Evolutionary conservation across 2,329 filamentous ascomycete species (phyloP), one percentile per base, ranked within the genome.

Genomic region (Colletotrichum phormii): DNA sequence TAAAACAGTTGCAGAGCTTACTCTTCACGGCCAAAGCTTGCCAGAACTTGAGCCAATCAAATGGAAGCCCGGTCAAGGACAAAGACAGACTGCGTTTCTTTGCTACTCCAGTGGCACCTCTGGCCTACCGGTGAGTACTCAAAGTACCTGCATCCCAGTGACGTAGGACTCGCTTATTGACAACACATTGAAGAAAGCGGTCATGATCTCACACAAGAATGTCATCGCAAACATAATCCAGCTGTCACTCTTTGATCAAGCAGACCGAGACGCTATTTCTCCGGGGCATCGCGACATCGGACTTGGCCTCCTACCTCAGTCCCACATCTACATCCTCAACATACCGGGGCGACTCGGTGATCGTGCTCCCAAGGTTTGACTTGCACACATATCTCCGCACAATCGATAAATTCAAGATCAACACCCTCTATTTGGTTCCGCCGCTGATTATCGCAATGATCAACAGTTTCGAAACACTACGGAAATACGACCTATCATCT

Each of bases 131-230:
- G 89, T 90, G 84, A 75, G 83, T 4, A 29, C 26, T 4, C 26
- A 29, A 29, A 29, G 26, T 29, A 29, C 26, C 26, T 29, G 26
- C 26, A 29, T 5, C 26, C 26, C 26, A 29, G 26, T 4, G 26
- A 5, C 26, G 26, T 29, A 29, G 26, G 26, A 29, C 73, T 11
- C 13, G 24, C 11, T 18, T 15, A 12, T 24, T 53, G 24, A 63
- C 31, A 15, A 12, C 4, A 12, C 26, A 4, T 26, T 1, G 1
- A 5, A 92, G 90, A 94, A 94, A 91, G 93, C 91, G 63, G 93
- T 95, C 31, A 94, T 93, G 91, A 92, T 95, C 63, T 90, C 92
- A 5, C 93, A 95, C 80, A 84, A 85, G 33, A 95, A 95, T 76
- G 89, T 95, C 18, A 95, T 95, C 60, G 89, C 92, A 46, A 95